phyloP scores from a whole-genome alignment of 768 basidiomycete species.

The Ephemerocybe angulata region DNA sequence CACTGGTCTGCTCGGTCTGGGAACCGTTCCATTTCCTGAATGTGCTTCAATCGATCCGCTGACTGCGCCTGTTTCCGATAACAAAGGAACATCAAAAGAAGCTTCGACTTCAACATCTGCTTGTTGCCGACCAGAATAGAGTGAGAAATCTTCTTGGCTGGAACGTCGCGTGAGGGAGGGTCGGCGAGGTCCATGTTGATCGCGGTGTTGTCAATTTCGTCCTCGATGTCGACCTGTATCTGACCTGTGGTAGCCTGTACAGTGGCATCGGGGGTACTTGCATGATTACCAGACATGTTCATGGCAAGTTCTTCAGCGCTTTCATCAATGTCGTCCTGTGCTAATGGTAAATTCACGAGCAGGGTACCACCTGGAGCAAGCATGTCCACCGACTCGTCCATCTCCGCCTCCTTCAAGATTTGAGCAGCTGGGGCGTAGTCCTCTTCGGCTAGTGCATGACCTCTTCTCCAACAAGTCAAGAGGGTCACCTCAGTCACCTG shows the following conservation, averaged over 20 bases:
- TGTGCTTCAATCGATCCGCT: neutral
- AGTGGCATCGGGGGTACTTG: neutral
- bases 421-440: neutral
- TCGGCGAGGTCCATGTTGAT: neutral
- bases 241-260: neutral
- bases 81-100: neutral
- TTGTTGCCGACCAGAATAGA: neutral
- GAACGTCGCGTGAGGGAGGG: too few species aligned
- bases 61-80: neutral
- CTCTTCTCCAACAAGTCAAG: conserved; percentile 28
- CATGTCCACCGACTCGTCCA: neutral
- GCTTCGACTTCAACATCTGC: neutral
- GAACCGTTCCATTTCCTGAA: neutral
- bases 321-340: neutral
- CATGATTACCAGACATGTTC: too few species aligned
- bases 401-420: neutral
- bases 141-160: neutral
- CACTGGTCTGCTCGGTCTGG: too few species aligned
- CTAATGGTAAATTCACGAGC: neutral
- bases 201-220: neutral
- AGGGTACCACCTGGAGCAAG: neutral
- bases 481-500: too few species aligned
- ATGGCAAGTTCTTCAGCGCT: too few species aligned
- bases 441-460: conserved; percentile 1
- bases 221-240: neutral